A percentile compares a stretch with the other conserved stretches of the same genome.
Evolutionary conservation across 2,329 filamentous ascomycete species (phyloP).

Genomic region (Ceratocystis variospora): DNA sequence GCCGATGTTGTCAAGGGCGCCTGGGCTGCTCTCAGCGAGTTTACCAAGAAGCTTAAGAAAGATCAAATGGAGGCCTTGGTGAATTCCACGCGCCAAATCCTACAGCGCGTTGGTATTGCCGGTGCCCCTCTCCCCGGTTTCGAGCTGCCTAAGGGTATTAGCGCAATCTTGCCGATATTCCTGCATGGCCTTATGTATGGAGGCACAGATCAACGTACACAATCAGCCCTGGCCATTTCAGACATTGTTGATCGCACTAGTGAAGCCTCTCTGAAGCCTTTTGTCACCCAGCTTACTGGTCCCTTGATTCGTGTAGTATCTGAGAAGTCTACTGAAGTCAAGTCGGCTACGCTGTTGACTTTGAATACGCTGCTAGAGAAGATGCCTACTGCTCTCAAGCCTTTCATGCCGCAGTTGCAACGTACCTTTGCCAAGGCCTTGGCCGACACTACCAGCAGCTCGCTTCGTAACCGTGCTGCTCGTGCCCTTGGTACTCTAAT

Average conservation of each 20-base stretch:
- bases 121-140: slow-evolving; percentile 81
- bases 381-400: slow-evolving; percentile 88
- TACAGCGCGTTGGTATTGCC: slow-evolving; percentile 77
- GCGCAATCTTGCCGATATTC: slow-evolving; percentile 90
- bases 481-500: slow-evolving; percentile 92
- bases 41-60: slow-evolving; percentile 82
- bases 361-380: slow-evolving; percentile 93
- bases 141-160: slow-evolving; percentile 88
- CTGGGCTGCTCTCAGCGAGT: slow-evolving; percentile 72
- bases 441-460: slow-evolving; percentile 81
- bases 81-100: slow-evolving; percentile 67
- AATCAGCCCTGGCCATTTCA: slow-evolving; percentile 83
- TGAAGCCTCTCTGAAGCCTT: slow-evolving; percentile 75
- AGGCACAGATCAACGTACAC: slow-evolving; percentile 77
- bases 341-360: slow-evolving; percentile 83
- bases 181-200: slow-evolving; percentile 96
- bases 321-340: slow-evolving; percentile 89
- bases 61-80: slow-evolving; percentile 97
- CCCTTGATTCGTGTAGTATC: slow-evolving; percentile 96
- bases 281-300: slow-evolving; percentile 94
- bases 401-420: slow-evolving; percentile 91
- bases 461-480: slow-evolving; percentile 73
- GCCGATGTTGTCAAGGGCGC: slow-evolving; percentile 72
- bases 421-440: slow-evolving; percentile 93
- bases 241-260: slow-evolving; percentile 91